Conservation (phyloP, 2,329 filamentous ascomycete species). For the Eutypa lata region DNA sequence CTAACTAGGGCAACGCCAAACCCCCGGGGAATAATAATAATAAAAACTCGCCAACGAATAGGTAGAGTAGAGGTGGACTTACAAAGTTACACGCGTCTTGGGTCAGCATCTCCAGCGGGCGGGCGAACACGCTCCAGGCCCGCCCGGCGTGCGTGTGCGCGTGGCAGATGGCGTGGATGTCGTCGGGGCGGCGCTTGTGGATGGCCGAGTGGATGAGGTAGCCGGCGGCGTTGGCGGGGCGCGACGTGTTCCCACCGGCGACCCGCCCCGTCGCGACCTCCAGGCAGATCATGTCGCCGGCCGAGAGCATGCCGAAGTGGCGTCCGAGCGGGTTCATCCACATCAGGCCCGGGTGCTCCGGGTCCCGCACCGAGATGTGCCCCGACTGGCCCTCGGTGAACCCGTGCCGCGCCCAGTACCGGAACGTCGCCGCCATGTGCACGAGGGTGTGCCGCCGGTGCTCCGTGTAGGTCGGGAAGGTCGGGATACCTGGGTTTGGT, state of each 20-base stretch:
- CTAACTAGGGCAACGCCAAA: too few species aligned
- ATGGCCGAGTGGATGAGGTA: constrained; percentile 69
- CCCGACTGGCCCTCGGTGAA: constrained; percentile 68
- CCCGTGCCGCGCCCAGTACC: constrained; percentile 62
- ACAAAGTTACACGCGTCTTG: constrained; percentile 62
- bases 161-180: constrained; percentile 67
- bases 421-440: constrained; percentile 67
- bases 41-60: too few species aligned
- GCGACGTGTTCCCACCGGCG: constrained; percentile 58
- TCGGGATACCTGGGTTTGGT: constrained; percentile 36
- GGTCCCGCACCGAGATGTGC: constrained; percentile 28
- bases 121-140: constrained; percentile 65
- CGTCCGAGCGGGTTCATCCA: constrained; percentile 69
- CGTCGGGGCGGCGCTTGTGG: constrained; percentile 57
- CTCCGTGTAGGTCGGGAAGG: constrained; percentile 34
- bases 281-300: constrained; percentile 65
- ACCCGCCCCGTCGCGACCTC: constrained; percentile 56
- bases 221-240: constrained; percentile 64
- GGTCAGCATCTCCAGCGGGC: constrained; percentile 66
- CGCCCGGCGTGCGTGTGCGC: constrained; percentile 64
- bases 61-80: too few species aligned
- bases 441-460: constrained; percentile 62
- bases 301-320: constrained; percentile 63
- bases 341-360: constrained; percentile 25
- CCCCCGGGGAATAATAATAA: too few species aligned